Evolutionary conservation across 2,329 filamentous ascomycete genomes (phyloP), one percentile per base, ranked within the genome.

Genomic region (Celoporthe dispersa): DNA sequence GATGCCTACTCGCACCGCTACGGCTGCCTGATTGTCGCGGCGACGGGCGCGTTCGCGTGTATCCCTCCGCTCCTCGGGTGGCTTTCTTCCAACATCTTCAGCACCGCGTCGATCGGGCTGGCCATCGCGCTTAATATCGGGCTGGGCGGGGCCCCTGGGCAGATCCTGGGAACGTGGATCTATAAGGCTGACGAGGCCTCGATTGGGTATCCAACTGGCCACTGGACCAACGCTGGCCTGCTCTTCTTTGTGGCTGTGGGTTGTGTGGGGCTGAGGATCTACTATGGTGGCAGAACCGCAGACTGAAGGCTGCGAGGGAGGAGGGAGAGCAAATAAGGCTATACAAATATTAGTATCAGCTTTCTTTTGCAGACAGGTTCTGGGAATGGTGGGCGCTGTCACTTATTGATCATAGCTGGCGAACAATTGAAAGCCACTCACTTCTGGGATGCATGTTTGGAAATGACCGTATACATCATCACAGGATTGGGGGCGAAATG

Each of bases 91-190:
- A 93, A 93, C 75, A 81, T 92, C 64, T 87, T 87, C 75, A 88
- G 84, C 68, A 92, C 91, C 0, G 87, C 88, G 0, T 85, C 90
- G 0, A 87, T 88, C 0, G 91, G 91, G 0, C 83, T 93, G 14
- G 91, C 90, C 1, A 91, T 93, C 68, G 91, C 90, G 0, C 79
- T 93, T 72, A 92, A 93, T 72, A 87, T 93, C 22, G 89, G 87
- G 1, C 84, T 91, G 39, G 85, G 85, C 64, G 90, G 90, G 0
- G 90, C 90, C 0, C 84, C 90, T 0, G 91, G 91, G 0, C 91
- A 93, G 78, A 93, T 93, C 55, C 86, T 88, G 0, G 91, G 90
- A 0, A 89, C 92, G 0, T 93, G 90, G 90, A 92, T 92, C 72
- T 93, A 92, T 79, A 91, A 90, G 75, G 83, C 86, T 0, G 80